Evolutionary conservation across 805 yeast genomes (phyloP), one percentile per base, ranked within the genome.

Genomic region (Brettanomyces nanus): DNA sequence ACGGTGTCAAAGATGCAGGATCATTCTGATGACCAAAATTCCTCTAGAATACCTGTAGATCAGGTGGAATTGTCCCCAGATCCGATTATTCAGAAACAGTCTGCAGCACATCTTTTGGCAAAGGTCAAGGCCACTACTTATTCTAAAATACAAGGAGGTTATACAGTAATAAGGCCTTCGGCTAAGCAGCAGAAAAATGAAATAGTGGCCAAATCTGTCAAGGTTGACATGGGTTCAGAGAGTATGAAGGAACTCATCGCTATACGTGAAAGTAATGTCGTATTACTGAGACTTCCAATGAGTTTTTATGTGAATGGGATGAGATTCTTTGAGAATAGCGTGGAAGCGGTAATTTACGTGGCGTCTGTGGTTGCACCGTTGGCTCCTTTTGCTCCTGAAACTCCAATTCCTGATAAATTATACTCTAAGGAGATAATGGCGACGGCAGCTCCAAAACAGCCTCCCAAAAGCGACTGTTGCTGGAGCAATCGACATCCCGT

Each of bases 301-400:
- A 44, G 45, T 1, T 75, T 76, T 41, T 59, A 68, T 27, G 43
- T 53, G 17, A 48, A 56, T 11, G 65, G 68, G 10, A 35, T 75
- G 4, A 51, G 41, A 13, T 71, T 67, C 46, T 73, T 63, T 47
- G 43, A 61, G n/a, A 77, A 77, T 3, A 63, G 73, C 39, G 43
- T 65, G 2, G 45, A 45, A 15, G 60, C 53, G 35, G 71, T 71
- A 0, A 38, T 71, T 6, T 47, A 54, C 2, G 40, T 64, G 10
- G 66, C 70, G 3, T 36, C 43, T 6, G 40, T 56, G 1, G 41
- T 57, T 15, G 31, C 31, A 6, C 31, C 33, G n/a, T 17, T 13
- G 14, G 18, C 18, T 9, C 31, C 31, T 7, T 9, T 7, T 23
- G 26, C 11, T 11, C 7, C 10, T 9, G 26, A 23, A 23, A 23